These are phyloP conservation scores for Fusarium ramigenum DNA, from an alignment of 2,329 filamentous ascomycete genomes.

Conservation along the genomic window DNA sequence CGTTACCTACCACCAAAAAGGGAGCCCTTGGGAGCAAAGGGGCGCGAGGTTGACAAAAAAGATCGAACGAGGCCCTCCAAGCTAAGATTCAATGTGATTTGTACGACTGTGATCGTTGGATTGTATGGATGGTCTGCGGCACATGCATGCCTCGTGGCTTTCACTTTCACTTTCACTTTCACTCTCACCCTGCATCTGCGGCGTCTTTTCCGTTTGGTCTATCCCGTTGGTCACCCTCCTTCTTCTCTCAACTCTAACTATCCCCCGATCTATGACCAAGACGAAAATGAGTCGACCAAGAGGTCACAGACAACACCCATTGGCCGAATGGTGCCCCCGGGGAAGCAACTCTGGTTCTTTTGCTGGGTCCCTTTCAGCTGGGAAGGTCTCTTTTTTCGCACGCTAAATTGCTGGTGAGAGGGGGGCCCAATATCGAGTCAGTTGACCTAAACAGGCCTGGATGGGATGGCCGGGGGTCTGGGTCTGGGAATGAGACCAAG, in stretches of 20 bases:
- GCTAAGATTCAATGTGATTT: neutral
- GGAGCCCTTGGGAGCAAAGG: neutral
- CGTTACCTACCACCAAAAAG: neutral
- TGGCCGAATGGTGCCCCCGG: constrained; percentile 25
- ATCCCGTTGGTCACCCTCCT: constrained; percentile 11
- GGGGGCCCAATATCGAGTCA: constrained; percentile 35
- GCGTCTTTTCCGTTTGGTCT: constrained; percentile 33
- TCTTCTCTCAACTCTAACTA: constrained; percentile 7
- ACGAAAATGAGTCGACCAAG: constrained; percentile 14
- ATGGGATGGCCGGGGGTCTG: constrained; percentile 9
- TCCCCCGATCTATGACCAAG: neutral
- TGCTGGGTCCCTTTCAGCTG: constrained; percentile 35
- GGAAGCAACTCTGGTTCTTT: constrained; percentile 22
- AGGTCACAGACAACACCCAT: constrained; percentile 12
- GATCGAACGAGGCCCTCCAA: constrained; percentile 25
- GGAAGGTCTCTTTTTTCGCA: constrained; percentile 17
- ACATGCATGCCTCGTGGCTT: constrained; percentile 15
- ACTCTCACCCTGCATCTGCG: constrained; percentile 4
- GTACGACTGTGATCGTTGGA: neutral
- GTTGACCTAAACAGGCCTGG: constrained; percentile 33
- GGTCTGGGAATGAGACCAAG: constrained; percentile 10
- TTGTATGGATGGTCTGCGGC: neutral
- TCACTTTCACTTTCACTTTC: neutral
- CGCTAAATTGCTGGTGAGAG: constrained; percentile 28
- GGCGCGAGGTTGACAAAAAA: constrained; percentile 21